Base-by-base conservation (phyloP, 805 yeast genomes). In the Myxozyma mucilagina region DNA sequence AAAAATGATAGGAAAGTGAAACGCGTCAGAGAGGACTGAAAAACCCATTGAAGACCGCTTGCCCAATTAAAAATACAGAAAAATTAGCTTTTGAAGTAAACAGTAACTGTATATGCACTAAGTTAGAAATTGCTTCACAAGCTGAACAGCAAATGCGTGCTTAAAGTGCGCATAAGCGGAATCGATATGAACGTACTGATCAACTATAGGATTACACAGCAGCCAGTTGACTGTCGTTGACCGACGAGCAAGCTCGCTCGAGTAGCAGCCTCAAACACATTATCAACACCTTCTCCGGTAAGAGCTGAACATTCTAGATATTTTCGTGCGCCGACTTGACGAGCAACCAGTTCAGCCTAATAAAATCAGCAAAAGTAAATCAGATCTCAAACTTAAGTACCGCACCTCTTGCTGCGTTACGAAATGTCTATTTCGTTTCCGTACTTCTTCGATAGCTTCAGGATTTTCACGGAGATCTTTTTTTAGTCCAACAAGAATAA, bases 231-330 rank as follows among this genome's bases (percentile, higher is more conserved):
- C 4, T 79, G 79, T 34, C 78, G 79, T 51, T 80, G 77, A 53
- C 80, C 78, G 20, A 83, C 81, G 45, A 90, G 74, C 58, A 90
- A 75, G 70, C 94, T 87, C 2, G 92, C 86, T 67, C 97, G 80
- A 0, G 96, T 89, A 14, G 97, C 97, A 53, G 84, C 84, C 74
- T 92, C 97, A 73, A 92, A 91, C 1, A 92, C 92, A 71, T 89
- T 96, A 73, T 91, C 97, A 24, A 92, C 97, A 11, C 96, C 96
- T 71, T 90, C 96, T 4, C 97, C 97, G 1, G 96, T 89, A 67
- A 92, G 77, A 0, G 97, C 90, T 51, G 96, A 88, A 71, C 97
- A 90, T 70, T 92, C 97, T 71, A 92, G 75, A 71, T 89, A 92
- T 63, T 79, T 81, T 65, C 87, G 85, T 0, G 97, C 97, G 4